phyloP scores from a whole-genome alignment of 116 monocot species.

The Posidonia oceanica region DNA sequence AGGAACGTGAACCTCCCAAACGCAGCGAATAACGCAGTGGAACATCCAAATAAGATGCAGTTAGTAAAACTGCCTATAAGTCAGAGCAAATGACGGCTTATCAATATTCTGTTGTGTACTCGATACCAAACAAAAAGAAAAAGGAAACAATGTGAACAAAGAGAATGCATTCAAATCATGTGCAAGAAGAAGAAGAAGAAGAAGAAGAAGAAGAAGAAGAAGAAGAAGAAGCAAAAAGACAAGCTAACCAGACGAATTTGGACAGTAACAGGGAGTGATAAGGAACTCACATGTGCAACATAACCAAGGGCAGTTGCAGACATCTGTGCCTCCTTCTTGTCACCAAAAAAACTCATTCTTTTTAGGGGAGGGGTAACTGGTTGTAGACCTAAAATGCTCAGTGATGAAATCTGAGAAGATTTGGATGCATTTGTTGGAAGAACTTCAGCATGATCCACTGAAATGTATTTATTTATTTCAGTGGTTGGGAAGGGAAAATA shows the following conservation, averaged over 20 bases:
- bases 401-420: constrained; percentile 32
- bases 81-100: not conserved
- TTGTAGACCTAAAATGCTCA: constrained; percentile 69
- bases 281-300: constrained; percentile 79
- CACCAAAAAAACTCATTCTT: constrained; percentile 62
- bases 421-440: constrained; percentile 20
- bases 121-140: not conserved
- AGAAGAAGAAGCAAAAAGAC: not conserved
- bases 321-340: constrained; percentile 80
- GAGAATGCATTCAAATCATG: too few relatives aligned
- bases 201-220: too few relatives aligned
- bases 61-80: constrained; percentile 58
- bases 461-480: constrained; percentile 6
- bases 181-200: not conserved
- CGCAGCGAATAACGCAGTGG: constrained; percentile 67
- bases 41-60: constrained; percentile 75
- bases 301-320: constrained; percentile 85
- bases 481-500: not conserved
- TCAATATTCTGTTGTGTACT: not conserved
- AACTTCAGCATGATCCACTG: constrained; percentile 25
- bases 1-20: constrained; percentile 78
- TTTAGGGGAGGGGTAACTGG: constrained; percentile 48
- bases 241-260: not conserved
- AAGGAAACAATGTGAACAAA: not conserved
- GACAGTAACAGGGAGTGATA: not conserved